Conservation (phyloP, 352 stramenopile species). For the Aphanomyces invadans region DNA sequence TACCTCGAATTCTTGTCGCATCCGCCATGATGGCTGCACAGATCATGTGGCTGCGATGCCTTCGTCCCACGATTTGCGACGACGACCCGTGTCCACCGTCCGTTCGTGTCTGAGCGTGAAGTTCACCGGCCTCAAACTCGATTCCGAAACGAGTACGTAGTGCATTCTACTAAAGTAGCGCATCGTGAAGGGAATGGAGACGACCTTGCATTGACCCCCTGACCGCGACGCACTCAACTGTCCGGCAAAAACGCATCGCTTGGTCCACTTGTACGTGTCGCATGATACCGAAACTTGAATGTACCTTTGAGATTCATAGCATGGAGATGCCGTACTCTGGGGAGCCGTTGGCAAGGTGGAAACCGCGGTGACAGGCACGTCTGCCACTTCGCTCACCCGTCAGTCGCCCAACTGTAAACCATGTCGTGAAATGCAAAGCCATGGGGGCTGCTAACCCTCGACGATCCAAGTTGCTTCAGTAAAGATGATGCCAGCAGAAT, state of each 20-base stretch:
- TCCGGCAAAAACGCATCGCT: too few species aligned
- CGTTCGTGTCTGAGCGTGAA: constrained; percentile 61
- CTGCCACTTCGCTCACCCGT: neutral
- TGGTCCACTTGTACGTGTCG: too few species aligned
- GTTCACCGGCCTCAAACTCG: constrained; percentile 73
- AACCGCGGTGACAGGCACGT: too few species aligned
- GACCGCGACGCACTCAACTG: constrained; percentile 61
- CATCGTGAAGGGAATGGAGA: constrained; percentile 83
- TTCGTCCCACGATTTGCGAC: constrained; percentile 54
- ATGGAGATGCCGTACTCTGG: too few species aligned
- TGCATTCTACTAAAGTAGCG: constrained; percentile 73
- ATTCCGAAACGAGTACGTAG: constrained; percentile 71
- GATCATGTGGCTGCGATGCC: constrained; percentile 57
- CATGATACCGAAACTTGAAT: too few species aligned
- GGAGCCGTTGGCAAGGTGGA: too few species aligned
- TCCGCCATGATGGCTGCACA: constrained; percentile 54
- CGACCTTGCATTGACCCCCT: constrained; percentile 47
- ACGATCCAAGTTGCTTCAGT: too few species aligned
- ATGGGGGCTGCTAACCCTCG: neutral
- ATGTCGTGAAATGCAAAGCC: neutral
- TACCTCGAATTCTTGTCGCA: constrained; percentile 81
- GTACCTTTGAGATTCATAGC: too few species aligned
- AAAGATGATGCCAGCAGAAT: too few species aligned
- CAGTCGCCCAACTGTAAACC: neutral
- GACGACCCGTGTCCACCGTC: constrained; percentile 36